Conservation (phyloP, 2,329 filamentous ascomycete genomes). For the Exophiala bonariae region DNA sequence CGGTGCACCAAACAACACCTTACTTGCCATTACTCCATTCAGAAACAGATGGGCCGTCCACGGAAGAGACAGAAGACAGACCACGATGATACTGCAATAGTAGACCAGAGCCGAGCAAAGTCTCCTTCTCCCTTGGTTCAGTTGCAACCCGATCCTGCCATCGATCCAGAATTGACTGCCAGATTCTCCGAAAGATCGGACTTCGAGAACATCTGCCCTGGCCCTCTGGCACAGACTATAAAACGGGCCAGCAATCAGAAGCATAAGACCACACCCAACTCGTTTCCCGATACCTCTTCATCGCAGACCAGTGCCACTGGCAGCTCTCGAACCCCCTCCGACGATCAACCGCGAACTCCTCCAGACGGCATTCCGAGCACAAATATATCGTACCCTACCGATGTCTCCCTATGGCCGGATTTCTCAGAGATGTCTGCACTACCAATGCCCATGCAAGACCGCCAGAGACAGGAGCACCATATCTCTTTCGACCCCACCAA, state of each 20-base stretch:
- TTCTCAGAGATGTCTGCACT: slow-evolving; percentile 35
- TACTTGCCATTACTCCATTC: slow-evolving; percentile 46
- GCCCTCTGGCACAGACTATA: slow-evolving; percentile 19
- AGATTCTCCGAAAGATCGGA: slow-evolving; percentile 19
- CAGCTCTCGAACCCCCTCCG: too few species aligned
- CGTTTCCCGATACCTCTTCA: neutral
- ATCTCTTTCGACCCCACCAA: neutral
- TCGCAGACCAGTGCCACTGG: slow-evolving; percentile 2
- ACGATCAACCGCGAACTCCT: slow-evolving; percentile 15
- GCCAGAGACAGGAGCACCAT: slow-evolving; percentile 9
- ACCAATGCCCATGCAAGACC: slow-evolving; percentile 22
- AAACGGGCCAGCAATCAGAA: neutral
- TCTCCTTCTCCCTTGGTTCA: slow-evolving; percentile 8
- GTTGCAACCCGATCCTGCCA: slow-evolving; percentile 1
- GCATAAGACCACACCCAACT: neutral
- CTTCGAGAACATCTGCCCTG: slow-evolving; percentile 26
- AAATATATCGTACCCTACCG: slow-evolving; percentile 28
- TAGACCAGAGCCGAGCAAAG: neutral
- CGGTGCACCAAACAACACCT: slow-evolving; percentile 45
- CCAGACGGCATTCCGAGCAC: slow-evolving; percentile 6
- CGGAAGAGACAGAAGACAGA: slow-evolving; percentile 41
- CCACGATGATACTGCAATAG: slow-evolving; percentile 18
- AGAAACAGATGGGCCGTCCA: slow-evolving; percentile 50
- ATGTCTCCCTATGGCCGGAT: slow-evolving; percentile 42
- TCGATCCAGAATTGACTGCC: slow-evolving; percentile 17